Percentiles rank a stretch among this genome's conserved stretches.
These are phyloP conservation scores for Linum usitatissimum DNA, from an alignment of 345 rosid genomes.

Conservation along the genomic window DNA sequence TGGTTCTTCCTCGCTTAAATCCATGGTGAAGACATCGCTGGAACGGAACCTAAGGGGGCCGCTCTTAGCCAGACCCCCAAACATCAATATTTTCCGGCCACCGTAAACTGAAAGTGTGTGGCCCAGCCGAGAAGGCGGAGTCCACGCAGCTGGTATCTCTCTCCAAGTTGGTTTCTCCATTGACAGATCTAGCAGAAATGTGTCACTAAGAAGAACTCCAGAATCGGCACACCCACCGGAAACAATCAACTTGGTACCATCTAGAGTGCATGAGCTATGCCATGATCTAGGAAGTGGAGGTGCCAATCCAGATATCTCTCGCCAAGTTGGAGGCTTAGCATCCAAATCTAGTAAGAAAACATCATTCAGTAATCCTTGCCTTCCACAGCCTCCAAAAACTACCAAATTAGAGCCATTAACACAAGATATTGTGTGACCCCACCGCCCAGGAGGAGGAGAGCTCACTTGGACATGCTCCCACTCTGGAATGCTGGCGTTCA, in stretches of 20 bases:
- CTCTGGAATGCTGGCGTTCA: constrained; percentile 58
- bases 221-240: constrained; percentile 92
- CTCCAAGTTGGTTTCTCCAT: constrained; percentile 87
- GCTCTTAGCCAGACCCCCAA: constrained; percentile 80
- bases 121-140: constrained; percentile 79
- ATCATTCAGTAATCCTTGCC: constrained; percentile 74
- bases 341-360: constrained; percentile 76
- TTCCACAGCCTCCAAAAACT: constrained; percentile 89
- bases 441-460: constrained; percentile 84
- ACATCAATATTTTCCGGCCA: constrained; percentile 77
- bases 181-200: constrained; percentile 74
- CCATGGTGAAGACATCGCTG: constrained; percentile 83
- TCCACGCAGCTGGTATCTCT: constrained; percentile 82
- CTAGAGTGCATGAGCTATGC: constrained; percentile 95
- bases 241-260: constrained; percentile 75
- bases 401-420: constrained; percentile 71
- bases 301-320: constrained; percentile 75
- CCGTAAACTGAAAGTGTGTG: constrained; percentile 78
- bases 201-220: constrained; percentile 82
- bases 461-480: constrained; percentile 84
- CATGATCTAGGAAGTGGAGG: constrained; percentile 86
- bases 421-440: constrained; percentile 86
- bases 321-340: constrained; percentile 81
- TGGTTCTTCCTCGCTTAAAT: constrained; percentile 77
- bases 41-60: constrained; percentile 81